These are phyloP conservation scores for Echinosophora koreensis DNA, from an alignment of 306 rosid genomes.

Conservation along the genomic window DNA sequence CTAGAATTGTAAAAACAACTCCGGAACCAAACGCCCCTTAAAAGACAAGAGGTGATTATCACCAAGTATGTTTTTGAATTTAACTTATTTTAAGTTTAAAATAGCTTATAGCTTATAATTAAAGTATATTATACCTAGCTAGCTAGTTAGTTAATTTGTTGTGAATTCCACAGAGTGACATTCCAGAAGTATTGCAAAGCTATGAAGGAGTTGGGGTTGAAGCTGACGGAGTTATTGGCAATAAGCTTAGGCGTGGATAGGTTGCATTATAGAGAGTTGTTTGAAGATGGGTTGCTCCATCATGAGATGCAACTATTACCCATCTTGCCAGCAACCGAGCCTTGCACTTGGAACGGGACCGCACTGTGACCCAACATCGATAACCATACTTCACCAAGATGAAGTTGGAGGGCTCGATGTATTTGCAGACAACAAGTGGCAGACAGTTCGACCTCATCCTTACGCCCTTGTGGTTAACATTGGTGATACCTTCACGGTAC, in stretches of 20 bases:
- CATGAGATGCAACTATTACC: constrained; percentile 85
- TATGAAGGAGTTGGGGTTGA: constrained; percentile 63
- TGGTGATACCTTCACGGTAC: constrained; percentile 74
- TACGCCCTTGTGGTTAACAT: constrained; percentile 73
- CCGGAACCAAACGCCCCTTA: no score
- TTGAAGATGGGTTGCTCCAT: constrained; percentile 67
- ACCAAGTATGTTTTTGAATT: no score
- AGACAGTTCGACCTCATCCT: constrained; percentile 56
- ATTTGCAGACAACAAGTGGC: constrained; percentile 65
- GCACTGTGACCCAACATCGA: constrained; percentile 81
- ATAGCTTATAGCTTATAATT: no score
- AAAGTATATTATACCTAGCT: background rate
- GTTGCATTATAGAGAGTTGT: constrained; percentile 55
- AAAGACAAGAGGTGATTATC: no score
- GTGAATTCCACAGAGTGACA: constrained; percentile 46
- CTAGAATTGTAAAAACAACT: no score
- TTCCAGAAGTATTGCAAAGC: constrained; percentile 72
- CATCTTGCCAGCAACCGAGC: constrained; percentile 61
- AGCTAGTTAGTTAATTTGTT: no score
- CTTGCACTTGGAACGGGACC: constrained; percentile 78
- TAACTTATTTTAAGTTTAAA: no score
- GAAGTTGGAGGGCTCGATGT: constrained; percentile 81
- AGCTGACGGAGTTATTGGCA: constrained; percentile 65
- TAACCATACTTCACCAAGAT: constrained; percentile 84
- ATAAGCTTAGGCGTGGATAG: constrained; percentile 73